Evolutionary conservation across 1,139 yeast species (phyloP).

Genomic region (Pneumocystis jirovecii): DNA sequence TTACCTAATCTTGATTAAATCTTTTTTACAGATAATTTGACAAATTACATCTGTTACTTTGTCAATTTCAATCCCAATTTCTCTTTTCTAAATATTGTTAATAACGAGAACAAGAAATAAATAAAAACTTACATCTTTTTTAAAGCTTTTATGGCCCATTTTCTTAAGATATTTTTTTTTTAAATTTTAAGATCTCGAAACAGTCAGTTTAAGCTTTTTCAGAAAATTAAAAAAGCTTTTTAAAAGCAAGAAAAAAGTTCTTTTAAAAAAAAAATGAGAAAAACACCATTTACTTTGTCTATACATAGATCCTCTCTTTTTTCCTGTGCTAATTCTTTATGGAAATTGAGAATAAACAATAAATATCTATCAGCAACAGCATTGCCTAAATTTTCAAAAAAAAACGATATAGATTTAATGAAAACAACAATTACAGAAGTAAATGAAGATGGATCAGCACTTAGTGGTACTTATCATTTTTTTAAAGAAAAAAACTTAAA

Average conservation of each 20-base stretch:
- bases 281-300: background rate
- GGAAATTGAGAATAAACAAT: background rate
- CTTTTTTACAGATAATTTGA: background rate
- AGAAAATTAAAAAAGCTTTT: background rate
- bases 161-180: background rate
- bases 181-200: too few species aligned
- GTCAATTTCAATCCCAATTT: constrained; percentile 80
- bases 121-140: background rate
- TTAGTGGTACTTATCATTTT: background rate
- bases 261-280: background rate
- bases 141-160: background rate
- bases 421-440: background rate
- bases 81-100: constrained; percentile 26
- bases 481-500: constrained; percentile 1
- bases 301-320: background rate
- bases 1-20: constrained; percentile 27
- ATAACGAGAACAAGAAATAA: background rate
- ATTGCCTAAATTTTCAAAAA: background rate
- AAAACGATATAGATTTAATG: background rate
- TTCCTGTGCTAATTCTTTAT: background rate
- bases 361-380: background rate
- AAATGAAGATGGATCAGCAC: background rate
- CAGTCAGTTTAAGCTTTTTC: background rate
- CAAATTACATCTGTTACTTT: constrained; percentile 56
- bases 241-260: background rate